Evolutionary conservation across 148 eudicot species (phyloP).

Genomic region (Rhododendron ovatum): DNA sequence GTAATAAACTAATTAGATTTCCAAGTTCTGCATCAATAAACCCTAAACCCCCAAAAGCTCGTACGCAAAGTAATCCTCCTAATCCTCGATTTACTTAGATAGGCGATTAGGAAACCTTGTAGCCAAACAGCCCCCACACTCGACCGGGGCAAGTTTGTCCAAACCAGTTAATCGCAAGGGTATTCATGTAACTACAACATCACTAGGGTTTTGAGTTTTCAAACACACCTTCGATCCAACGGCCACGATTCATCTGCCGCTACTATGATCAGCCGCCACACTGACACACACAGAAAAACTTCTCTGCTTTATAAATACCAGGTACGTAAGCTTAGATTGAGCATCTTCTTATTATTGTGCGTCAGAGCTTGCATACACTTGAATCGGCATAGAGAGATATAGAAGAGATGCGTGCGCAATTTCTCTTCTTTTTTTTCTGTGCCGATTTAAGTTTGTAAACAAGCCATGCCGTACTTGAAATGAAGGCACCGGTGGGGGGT

Average conservation of each 20-base stretch:
- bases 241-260: not conserved
- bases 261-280: not conserved
- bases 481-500: not conserved
- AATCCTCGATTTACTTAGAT: not conserved
- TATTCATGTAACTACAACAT: not conserved
- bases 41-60: not conserved
- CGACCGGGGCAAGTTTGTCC: not conserved
- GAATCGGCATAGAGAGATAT: not conserved
- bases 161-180: not conserved
- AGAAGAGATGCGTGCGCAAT: not conserved
- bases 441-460: not conserved
- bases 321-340: not conserved
- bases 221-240: not conserved
- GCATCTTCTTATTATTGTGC: not conserved
- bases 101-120: not conserved
- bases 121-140: not conserved
- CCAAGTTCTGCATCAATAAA: not conserved
- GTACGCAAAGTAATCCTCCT: not conserved
- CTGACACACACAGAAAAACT: not conserved
- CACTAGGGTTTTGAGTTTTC: not conserved
- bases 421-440: not conserved
- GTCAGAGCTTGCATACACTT: not conserved
- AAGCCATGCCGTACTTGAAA: not conserved
- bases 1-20: not conserved
- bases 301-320: not conserved